Evolutionary conservation across 2,329 filamentous ascomycete genomes (phyloP), one percentile per base, ranked within the genome.

Genomic region (Triangularia setosa): DNA sequence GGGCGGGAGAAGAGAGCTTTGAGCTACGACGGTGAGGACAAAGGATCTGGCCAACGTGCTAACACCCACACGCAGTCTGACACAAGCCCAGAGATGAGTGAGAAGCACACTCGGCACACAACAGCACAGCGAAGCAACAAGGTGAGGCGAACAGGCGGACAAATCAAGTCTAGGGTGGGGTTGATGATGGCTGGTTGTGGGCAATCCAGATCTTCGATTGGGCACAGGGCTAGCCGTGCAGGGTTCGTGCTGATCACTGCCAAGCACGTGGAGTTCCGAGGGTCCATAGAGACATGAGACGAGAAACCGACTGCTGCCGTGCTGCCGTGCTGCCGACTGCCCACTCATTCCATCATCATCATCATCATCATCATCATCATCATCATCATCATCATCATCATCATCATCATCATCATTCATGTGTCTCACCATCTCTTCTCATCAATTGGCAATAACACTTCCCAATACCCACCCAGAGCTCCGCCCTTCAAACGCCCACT

Each of bases 191-290:
- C 40, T 23, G 33, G 57, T 33, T 24, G 40, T 23, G 58, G 58
- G 58, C 35, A 28, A 52, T 27, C 58, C 18, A 53, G 40, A 53
- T 24, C 28, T 54, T 21, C 60, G 54, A 64, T 64, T 64, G 63
- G 63, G 59, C 54, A 44, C 24, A 23, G 40, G 28, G 28, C 24
- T 53, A 44, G 30, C 56, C 27, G 30, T 28, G 27, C 27, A 30
- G 25, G 57, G 52, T 28, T 24, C 12, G 16, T 44, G 30, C 24
- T 57, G 64, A 66, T 66, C 58, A 64, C n/a, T 58, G 64, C 64
- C 64, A 66, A 66, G 64, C 48, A 64, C 64, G 64, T 66, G 64
- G 61, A 44, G 40, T 48, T 48, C 40, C 18, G 40, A 48, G 40
- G 40, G 40, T 48, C 40, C 7, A 40, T 21, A n/a, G n/a, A n/a